phyloP scores from a whole-genome alignment of 257 asterid genomes.

The Solanum stenotomum region DNA sequence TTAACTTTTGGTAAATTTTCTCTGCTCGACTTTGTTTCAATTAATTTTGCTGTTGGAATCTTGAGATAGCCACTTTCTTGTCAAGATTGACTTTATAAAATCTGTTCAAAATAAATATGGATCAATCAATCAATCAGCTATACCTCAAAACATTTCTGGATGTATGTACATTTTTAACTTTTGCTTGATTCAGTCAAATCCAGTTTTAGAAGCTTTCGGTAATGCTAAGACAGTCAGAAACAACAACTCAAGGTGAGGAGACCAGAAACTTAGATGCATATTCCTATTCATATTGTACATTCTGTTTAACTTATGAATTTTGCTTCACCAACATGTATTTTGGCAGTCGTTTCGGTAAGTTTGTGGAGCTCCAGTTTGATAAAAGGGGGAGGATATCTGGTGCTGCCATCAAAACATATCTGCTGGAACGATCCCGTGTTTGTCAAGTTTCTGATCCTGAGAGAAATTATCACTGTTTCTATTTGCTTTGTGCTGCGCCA shows the following conservation, averaged over 20 bases:
- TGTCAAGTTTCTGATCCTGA: conserved; percentile 91
- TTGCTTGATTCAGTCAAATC: conserved; percentile 63
- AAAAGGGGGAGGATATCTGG: conserved; percentile 65
- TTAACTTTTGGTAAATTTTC: not conserved
- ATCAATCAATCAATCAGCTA: not conserved
- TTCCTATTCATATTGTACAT: not conserved
- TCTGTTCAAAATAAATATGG: not conserved
- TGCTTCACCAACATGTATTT: not conserved
- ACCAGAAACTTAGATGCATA: conserved; percentile 1
- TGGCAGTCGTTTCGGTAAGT: conserved; percentile 88
- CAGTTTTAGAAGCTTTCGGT: conserved; percentile 92
- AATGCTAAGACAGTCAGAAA: conserved; percentile 91
- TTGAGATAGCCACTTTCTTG: not conserved
- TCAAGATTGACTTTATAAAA: not conserved
- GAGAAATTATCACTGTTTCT: conserved; percentile 91
- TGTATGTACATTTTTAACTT: not conserved
- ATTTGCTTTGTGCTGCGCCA: conserved; percentile 96
- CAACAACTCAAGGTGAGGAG: conserved; percentile 73
- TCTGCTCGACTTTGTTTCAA: not conserved
- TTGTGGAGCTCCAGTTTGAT: conserved; percentile 90
- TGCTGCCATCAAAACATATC: conserved; percentile 90
- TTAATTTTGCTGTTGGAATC: not conserved
- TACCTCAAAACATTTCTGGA: not conserved
- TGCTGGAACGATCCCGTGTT: conserved; percentile 91
- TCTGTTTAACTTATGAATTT: not conserved